phyloP scores from a whole-genome alignment of 2,329 filamentous ascomycete species.

The Mycocentrospora acerina region DNA sequence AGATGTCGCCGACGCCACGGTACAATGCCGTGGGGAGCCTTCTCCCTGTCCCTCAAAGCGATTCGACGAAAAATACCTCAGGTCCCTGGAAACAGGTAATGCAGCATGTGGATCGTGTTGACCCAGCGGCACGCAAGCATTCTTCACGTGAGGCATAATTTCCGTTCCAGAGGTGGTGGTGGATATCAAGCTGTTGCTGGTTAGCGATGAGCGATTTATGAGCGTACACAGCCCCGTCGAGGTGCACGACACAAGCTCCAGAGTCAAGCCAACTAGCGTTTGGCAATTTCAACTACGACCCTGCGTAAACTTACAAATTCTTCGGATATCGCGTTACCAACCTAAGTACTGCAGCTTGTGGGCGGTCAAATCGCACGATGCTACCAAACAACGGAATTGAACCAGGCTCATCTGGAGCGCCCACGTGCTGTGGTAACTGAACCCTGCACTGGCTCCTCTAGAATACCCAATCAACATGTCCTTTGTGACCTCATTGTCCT shows the following conservation, averaged over 20 bases:
- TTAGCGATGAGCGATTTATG: slow-evolving; percentile 30
- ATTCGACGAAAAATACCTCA: slow-evolving; percentile 32
- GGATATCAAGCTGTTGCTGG: slow-evolving; percentile 21
- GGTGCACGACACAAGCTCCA: slow-evolving; percentile 6
- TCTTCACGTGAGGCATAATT: slow-evolving; percentile 12
- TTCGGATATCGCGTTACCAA: slow-evolving; percentile 8
- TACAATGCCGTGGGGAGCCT: slow-evolving; percentile 5
- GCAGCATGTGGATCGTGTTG: slow-evolving; percentile 11
- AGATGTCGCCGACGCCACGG: slow-evolving; percentile 2
- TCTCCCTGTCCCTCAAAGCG: slow-evolving; percentile 4
- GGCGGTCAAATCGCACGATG: too few relatives aligned
- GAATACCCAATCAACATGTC: too few relatives aligned
- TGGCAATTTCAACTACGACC: slow-evolving; percentile 5
- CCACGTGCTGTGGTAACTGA: too few relatives aligned
- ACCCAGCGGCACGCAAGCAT: slow-evolving; percentile 7
- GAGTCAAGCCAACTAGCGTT: slow-evolving; percentile 3
- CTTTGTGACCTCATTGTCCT: too few relatives aligned
- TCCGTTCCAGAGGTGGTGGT: slow-evolving; percentile 8
- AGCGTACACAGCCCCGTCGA: slow-evolving; percentile 19
- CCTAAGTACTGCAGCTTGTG: slow-evolving; percentile 4
- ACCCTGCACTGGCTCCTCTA: too few relatives aligned
- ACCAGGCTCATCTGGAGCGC: too few relatives aligned
- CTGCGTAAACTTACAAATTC: slow-evolving; percentile 2
- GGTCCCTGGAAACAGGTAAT: slow-evolving; percentile 7
- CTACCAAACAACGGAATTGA: too few relatives aligned